phyloP scores from a whole-genome alignment of 2,329 filamentous ascomycete genomes.

The Scleromitrula shiraiana region DNA sequence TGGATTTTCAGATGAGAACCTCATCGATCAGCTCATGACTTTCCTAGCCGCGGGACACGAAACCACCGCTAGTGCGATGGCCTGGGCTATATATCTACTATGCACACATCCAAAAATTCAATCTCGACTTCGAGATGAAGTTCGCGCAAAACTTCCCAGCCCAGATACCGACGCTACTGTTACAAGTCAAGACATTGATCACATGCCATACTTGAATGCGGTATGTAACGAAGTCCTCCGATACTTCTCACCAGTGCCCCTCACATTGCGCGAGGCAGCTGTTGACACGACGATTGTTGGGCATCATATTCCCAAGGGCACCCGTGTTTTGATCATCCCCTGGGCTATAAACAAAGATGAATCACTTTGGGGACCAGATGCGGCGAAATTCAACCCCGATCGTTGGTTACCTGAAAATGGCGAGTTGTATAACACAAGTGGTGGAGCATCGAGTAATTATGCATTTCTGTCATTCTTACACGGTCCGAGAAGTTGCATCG shows the following conservation, averaged over 20 bases:
- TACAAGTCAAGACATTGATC: slow-evolving; percentile 54
- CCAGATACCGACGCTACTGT: slow-evolving; percentile 35
- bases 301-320: slow-evolving; percentile 61
- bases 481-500: slow-evolving; percentile 80
- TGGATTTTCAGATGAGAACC: slow-evolving; percentile 66
- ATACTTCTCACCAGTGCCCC: slow-evolving; percentile 61
- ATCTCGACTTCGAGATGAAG: slow-evolving; percentile 56
- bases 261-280: slow-evolving; percentile 59
- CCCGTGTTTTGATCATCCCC: slow-evolving; percentile 55
- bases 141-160: slow-evolving; percentile 52
- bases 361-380: slow-evolving; percentile 69
- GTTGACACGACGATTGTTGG: slow-evolving; percentile 58
- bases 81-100: slow-evolving; percentile 69
- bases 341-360: slow-evolving; percentile 62
- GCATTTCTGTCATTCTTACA: slow-evolving; percentile 77
- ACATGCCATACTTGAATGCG: slow-evolving; percentile 71
- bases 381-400: slow-evolving; percentile 68
- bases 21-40: slow-evolving; percentile 87
- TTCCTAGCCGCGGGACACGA: slow-evolving; percentile 79
- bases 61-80: slow-evolving; percentile 67
- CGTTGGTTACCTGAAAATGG: slow-evolving; percentile 53
- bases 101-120: slow-evolving; percentile 58
- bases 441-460: slow-evolving; percentile 69
- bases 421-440: slow-evolving; percentile 42
- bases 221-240: slow-evolving; percentile 73